Conservation (phyloP, 805 yeast genomes). For the Candida morakotiae region DNA sequence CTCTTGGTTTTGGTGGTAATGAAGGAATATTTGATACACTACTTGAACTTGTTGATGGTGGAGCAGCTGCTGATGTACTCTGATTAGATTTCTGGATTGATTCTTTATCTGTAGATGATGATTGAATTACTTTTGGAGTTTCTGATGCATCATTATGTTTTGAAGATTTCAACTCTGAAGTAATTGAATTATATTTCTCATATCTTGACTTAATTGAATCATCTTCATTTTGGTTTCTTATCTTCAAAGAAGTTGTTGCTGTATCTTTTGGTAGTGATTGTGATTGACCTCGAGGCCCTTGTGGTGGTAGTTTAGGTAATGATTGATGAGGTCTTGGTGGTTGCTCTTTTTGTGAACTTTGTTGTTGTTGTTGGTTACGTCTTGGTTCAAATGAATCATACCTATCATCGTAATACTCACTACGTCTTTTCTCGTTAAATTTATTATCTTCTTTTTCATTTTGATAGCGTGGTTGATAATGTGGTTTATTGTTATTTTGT, state of each 20-base stretch:
- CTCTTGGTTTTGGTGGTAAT: not conserved
- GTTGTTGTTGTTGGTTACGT: constrained; percentile 1
- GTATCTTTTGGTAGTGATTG: not conserved
- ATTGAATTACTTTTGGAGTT: not conserved
- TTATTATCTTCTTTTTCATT: not conserved
- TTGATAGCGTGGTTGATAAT: constrained; percentile 5
- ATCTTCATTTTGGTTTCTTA: not conserved
- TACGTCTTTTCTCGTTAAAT: not conserved
- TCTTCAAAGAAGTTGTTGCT: not conserved
- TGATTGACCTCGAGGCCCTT: not conserved
- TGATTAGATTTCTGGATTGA: not conserved
- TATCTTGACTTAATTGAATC: constrained; percentile 4
- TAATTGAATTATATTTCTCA: constrained; percentile 3
- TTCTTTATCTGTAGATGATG: not conserved
- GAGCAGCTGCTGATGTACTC: not conserved
- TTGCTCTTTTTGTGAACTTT: constrained; percentile 1
- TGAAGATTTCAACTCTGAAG: no score
- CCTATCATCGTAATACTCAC: not conserved
- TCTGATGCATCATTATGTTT: not conserved
- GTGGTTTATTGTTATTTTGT: not conserved
- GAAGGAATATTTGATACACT: not conserved
- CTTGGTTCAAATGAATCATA: constrained; percentile 8
- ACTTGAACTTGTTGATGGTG: not conserved
- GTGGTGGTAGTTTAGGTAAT: constrained; percentile 2
- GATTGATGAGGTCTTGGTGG: not conserved